Evolutionary conservation across 2,329 filamentous ascomycete genomes (phyloP), one percentile per base, ranked within the genome.

Genomic region (Calycina herbarum): DNA sequence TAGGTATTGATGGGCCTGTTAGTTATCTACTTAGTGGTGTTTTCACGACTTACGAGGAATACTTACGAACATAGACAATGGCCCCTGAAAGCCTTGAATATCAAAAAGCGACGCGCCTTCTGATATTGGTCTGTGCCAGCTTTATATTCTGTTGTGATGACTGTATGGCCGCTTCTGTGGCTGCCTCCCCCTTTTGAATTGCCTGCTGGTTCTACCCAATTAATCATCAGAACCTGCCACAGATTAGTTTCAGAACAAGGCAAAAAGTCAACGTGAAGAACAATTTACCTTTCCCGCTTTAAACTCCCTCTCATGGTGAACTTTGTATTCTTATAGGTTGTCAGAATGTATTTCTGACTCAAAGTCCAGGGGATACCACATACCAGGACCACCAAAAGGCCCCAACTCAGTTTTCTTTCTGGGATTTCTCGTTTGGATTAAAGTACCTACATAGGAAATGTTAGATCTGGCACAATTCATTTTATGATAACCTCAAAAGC

Each of bases 1-100:
- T 73, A 73, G 1, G 71, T 73, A 10, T 69, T 61, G 10, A 73
- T 69, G 2, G 71, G 69, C 29, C 71, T 73, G 33, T 8, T 15
- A 13, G n/a, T 54, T 38, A 2, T 10, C 20, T 40, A 29, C 24
- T 66, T 48, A 63, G 57, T 13, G 38, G 17, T 33, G n/a, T 6
- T 48, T 20, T 5, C 5, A 8, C n/a, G 15, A 31, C n/a, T 17
- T 33, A 48, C 11, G 17, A 0, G 1, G 7, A 29, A 27, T 17
- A 67, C 70, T 56, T 61, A 73, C 70, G 72, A 54, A 54, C 71
- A 73, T 4, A 68, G 27, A 27, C 65, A 61, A 29, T 67, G 66
- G 0, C 69, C 69, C 0, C 17, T 17, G 5, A 57, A 27, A 51
- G 42, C 33, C 38, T 51, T 29, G 0, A 63, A 51, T 35, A 67